Evolutionary conservation across 768 basidiomycete species (phyloP).

Genomic region (Xerocomellus amylosporus): DNA sequence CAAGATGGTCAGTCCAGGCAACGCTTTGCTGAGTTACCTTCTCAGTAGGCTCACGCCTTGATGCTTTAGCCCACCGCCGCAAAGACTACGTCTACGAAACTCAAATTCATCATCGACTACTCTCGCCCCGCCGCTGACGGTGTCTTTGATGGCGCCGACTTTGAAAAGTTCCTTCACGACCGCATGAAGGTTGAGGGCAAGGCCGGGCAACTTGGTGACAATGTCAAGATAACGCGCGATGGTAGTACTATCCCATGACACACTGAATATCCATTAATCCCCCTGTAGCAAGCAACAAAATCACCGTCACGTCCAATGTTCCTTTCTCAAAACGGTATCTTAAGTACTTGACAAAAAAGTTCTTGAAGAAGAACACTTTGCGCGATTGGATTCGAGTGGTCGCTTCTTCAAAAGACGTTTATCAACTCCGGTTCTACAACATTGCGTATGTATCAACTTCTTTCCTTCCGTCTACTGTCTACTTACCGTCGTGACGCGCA

Average conservation of each 20-base stretch:
- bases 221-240: constrained; percentile 82
- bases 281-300: constrained; percentile 65
- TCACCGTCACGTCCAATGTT: constrained; percentile 82
- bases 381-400: constrained; percentile 99
- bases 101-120: constrained; percentile 85
- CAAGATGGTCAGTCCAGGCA: constrained; percentile 75
- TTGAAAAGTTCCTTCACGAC: constrained; percentile 90
- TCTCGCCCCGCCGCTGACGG: constrained; percentile 71
- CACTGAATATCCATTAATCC: constrained; percentile 1
- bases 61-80: constrained; percentile 51
- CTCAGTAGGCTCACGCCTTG: constrained; percentile 83
- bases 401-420: constrained; percentile 88
- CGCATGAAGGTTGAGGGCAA: constrained; percentile 93
- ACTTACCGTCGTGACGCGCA: constrained; percentile 15
- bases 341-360: constrained; percentile 99
- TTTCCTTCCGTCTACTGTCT: neutral
- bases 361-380: constrained; percentile 95
- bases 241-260: constrained; percentile 45
- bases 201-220: constrained; percentile 88
- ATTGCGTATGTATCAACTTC: constrained; percentile 59
- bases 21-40: constrained; percentile 87
- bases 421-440: constrained; percentile 94
- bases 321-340: constrained; percentile 96
- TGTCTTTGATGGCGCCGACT: constrained; percentile 61
- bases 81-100: constrained; percentile 55